A percentile compares a stretch with the other conserved stretches of the same genome.
These are phyloP conservation scores for Phytophthora colocasiae DNA, from an alignment of 352 stramenopile genomes.

Conservation along the genomic window DNA sequence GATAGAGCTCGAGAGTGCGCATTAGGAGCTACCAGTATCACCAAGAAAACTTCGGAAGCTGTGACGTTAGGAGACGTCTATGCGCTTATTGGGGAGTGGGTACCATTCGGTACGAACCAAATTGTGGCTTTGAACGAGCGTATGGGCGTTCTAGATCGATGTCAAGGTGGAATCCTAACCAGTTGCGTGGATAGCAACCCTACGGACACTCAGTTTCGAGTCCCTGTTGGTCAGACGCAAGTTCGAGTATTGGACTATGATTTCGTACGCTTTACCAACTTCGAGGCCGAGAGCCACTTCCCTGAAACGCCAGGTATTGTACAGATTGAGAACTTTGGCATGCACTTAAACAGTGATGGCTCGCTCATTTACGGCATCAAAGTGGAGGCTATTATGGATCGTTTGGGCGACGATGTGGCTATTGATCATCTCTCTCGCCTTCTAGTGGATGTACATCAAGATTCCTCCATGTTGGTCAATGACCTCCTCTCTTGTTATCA, in stretches of 20 bases:
- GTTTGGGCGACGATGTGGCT: slow-evolving; percentile 96
- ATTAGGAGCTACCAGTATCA: slow-evolving; percentile 82
- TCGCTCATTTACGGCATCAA: slow-evolving; percentile 88
- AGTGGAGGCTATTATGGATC: slow-evolving; percentile 97
- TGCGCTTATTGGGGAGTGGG: slow-evolving; percentile 97
- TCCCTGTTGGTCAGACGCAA: slow-evolving; percentile 93
- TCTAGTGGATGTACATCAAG: slow-evolving; percentile 97
- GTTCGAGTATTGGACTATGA: slow-evolving; percentile 98
- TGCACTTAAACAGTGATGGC: slow-evolving; percentile 81
- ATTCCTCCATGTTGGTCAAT: slow-evolving; percentile 96
- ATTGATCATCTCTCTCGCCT: slow-evolving; percentile 96
- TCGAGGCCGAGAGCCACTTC: slow-evolving; percentile 98
- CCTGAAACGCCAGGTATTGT: slow-evolving; percentile 94
- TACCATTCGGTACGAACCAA: slow-evolving; percentile 98
- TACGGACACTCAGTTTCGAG: slow-evolving; percentile 84
- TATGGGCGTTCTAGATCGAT: slow-evolving; percentile 96
- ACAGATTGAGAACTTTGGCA: slow-evolving; percentile 97
- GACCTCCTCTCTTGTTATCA: slow-evolving; percentile 96
- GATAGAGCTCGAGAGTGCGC: slow-evolving; percentile 91
- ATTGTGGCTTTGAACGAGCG: slow-evolving; percentile 98
- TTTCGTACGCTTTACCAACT: slow-evolving; percentile 98
- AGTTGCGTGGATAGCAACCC: slow-evolving; percentile 91
- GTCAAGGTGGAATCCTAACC: slow-evolving; percentile 97
- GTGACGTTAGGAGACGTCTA: slow-evolving; percentile 96
- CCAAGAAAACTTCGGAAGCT: slow-evolving; percentile 92